Evolutionary conservation across 1,284 basidiomycete species (phyloP).

Genomic region (Microstroma glucosiphilum): DNA sequence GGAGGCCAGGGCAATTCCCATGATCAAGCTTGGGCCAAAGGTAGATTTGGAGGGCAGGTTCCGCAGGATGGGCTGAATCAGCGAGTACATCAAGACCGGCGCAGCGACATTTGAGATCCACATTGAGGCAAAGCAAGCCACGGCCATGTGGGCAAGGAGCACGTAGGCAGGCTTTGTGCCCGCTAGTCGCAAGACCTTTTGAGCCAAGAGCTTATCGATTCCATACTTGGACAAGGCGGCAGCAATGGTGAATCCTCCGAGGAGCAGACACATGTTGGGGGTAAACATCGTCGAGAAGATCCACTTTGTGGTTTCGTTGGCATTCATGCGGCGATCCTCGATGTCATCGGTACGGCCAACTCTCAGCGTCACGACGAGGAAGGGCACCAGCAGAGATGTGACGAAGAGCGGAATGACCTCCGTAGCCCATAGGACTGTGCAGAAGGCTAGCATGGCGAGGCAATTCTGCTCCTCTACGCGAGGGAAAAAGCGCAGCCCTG

Average conservation of each 20-base stretch:
- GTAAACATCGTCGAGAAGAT: constrained; percentile 65
- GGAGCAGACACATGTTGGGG: constrained; percentile 72
- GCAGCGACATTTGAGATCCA: constrained; percentile 99
- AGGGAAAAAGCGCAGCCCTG: constrained; percentile 52
- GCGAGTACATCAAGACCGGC: constrained; percentile 93
- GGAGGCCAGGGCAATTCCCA: constrained; percentile 91
- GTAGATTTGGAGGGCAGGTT: constrained; percentile 79
- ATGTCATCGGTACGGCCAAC: constrained; percentile 68
- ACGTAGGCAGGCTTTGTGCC: constrained; percentile 81
- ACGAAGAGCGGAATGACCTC: constrained; percentile 97
- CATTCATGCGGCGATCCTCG: constrained; percentile 58
- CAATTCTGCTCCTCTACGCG: constrained; percentile 79
- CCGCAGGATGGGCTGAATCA: constrained; percentile 90
- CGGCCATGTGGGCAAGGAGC: constrained; percentile 87
- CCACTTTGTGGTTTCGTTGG: constrained; percentile 73
- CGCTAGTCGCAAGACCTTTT: constrained; percentile 81
- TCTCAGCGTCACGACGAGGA: constrained; percentile 77
- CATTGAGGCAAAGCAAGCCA: constrained; percentile 97
- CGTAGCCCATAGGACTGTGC: constrained; percentile 91
- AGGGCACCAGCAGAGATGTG: constrained; percentile 81
- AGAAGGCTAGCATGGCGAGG: constrained; percentile 81
- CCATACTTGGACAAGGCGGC: constrained; percentile 95
- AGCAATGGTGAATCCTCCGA: constrained; percentile 94
- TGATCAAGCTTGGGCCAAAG: constrained; percentile 84
- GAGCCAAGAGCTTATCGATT: constrained; percentile 82